Base-by-base conservation (phyloP, 805 yeast species). In the Myxozyma neotropica region DNA sequence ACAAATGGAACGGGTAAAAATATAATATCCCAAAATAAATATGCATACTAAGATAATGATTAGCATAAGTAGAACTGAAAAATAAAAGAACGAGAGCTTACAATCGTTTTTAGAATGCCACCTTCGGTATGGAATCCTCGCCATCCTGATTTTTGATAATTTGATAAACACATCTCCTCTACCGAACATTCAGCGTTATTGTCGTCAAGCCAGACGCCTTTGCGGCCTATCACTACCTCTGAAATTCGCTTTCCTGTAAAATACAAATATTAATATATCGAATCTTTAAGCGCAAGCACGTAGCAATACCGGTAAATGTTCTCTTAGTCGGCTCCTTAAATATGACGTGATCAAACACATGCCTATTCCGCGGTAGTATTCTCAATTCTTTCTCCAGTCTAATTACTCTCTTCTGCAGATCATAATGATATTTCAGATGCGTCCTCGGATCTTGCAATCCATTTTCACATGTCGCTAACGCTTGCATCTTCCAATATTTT, bases 51-150 rank as follows among this genome's bases (percentile, higher is more conserved):
- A 67, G 0, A 23, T 10, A 6, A 15, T n/a, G 3, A 26, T 19
- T 8, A 17, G 33, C 44, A 17, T 24, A 21, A 35, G 36, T 8
- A 8, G 13, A 13, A 8, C 13, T 31, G 26, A 31, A 21, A 24
- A 15, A 24, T 13, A 26, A 10, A 12, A 13, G 24, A 7, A 7
- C 13, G 10, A 24, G n/a, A 4, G 19, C 65, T 38, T 55, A 61
- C 65, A 23, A 74, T 48, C 0, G 74, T 69, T 31, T 61, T 58
- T 42, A 75, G 44, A 24, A 72, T 65, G 4, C 76, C 67, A 47
- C 69, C 69, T 51, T 75, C 78, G 26, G 68, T 70, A 58, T 75
- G 78, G 26, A 69, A 71, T 6, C 78, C 77, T 17, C 57, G 40
- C 69, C 70, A 75, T 1, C 73, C 75, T 5, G 47, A 57, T 2